These are phyloP conservation scores for Saposhnikovia divaricata DNA, from an alignment of 129 eudicot genomes.

Conservation along the genomic window DNA sequence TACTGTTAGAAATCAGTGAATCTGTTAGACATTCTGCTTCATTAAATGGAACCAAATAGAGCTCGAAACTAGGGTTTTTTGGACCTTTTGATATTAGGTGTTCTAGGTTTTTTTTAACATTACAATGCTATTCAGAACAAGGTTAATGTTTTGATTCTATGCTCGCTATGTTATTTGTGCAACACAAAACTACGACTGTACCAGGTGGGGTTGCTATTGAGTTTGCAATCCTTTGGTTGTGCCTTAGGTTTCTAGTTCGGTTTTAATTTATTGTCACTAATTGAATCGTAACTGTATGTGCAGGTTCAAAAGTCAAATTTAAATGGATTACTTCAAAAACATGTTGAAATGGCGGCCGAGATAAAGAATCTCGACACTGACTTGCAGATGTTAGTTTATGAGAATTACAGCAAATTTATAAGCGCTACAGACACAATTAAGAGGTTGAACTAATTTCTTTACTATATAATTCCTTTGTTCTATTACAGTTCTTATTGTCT, in stretches of 20 bases:
- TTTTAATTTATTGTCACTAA: neutral
- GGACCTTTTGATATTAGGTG: neutral
- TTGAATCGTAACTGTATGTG: slow-evolving; percentile 9
- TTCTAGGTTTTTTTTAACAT: neutral
- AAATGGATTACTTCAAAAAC: slow-evolving; percentile 90
- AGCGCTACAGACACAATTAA: slow-evolving; percentile 96
- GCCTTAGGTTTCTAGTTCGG: neutral
- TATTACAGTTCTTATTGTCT: neutral
- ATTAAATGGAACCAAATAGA: neutral
- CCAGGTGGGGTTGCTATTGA: neutral
- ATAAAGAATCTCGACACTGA: slow-evolving; percentile 95
- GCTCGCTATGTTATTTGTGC: neutral
- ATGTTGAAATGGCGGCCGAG: slow-evolving; percentile 99
- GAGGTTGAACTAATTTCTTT: slow-evolving; percentile 33
- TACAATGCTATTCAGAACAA: neutral
- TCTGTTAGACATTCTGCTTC: neutral
- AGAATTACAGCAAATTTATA: slow-evolving; percentile 92
- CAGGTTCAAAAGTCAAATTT: slow-evolving; percentile 92
- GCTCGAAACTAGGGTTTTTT: neutral
- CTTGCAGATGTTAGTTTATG: slow-evolving; percentile 96
- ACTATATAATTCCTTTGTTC: slow-evolving; percentile 12
- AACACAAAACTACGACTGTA: neutral
- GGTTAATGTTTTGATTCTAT: neutral
- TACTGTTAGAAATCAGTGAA: neutral
- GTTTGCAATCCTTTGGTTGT: neutral